Evolutionary conservation across 306 rosid species (phyloP).

Genomic region (Quillaja saponaria): DNA sequence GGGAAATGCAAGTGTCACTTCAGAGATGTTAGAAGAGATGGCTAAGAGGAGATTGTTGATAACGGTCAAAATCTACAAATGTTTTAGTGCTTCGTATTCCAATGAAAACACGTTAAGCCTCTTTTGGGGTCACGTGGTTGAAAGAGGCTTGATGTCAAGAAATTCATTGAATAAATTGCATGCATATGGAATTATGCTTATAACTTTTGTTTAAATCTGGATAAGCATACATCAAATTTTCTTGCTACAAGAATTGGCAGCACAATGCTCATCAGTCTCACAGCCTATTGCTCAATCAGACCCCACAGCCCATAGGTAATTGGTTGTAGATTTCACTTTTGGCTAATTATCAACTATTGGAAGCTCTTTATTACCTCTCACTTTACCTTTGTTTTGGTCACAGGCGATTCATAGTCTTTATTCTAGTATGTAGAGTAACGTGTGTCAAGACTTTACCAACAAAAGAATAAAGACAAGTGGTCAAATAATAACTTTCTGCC

Average conservation of each 20-base stretch:
- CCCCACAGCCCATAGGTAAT: too few species aligned
- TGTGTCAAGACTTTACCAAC: too few species aligned
- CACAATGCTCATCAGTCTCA: too few species aligned
- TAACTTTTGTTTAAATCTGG: conserved; percentile 2
- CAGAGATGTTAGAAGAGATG: conserved; percentile 66
- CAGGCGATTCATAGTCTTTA: too few species aligned
- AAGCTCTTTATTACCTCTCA: too few species aligned
- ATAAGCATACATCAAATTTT: neutral
- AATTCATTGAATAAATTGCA: conserved; percentile 53
- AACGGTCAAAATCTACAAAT: conserved; percentile 60
- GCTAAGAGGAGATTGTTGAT: conserved; percentile 62
- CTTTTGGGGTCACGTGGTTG: conserved; percentile 68
- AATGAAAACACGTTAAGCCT: conserved; percentile 42
- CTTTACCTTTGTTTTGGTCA: too few species aligned
- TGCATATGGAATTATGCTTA: conserved; percentile 37
- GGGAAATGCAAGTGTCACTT: conserved; percentile 52
- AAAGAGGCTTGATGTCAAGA: conserved; percentile 73
- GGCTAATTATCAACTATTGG: too few species aligned
- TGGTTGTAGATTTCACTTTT: too few species aligned
- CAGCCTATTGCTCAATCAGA: too few species aligned
- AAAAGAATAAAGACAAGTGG: too few species aligned
- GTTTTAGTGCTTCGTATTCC: conserved; percentile 51
- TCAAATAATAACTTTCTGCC: too few species aligned
- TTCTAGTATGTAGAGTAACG: too few species aligned
- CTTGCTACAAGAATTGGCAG: conserved; percentile 14